Evolutionary conservation across 176 grass and related monocot genomes (phyloP), one percentile per base, ranked within the genome.

Genomic region (Calamus simplicifolius): DNA sequence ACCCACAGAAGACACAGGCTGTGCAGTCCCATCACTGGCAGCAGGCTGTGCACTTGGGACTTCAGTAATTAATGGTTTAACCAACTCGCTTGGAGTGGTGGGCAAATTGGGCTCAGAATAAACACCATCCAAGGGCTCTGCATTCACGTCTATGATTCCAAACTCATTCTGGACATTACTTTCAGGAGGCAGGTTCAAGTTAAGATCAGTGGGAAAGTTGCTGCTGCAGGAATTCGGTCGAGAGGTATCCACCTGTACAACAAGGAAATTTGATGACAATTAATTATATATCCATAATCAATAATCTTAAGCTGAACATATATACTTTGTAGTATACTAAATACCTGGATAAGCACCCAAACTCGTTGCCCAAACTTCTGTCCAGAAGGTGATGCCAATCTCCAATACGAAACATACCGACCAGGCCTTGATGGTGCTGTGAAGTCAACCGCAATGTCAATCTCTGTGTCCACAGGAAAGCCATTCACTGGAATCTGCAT

Each of bases 261-360:
- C 29, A 38, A 48, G 21, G 8, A 12, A 6, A 43, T 43, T 43
- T 43, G 35, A 43, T 43, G 35, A 43, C 8, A 43, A 43, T 43
- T 43, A 43, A 43, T 43, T 43, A 43, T 43, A 43, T 43, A 43
- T 43, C 35, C 35, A 43, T 43, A 7, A 43, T 12, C 35, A 43
- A 43, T 43, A 43, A 43, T 43, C 12, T 43, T 43, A 43, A 43
- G 26, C 54, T 23, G 66, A 5, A 60, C 7, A 43, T 6, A 35
- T 12, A 43, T 43, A 43, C 64, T 4, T 4, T 43, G 49, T 14
- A 29, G 26, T 27, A 13, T 27, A 54, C 56, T 18, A 53, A 52
- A 26, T 50, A 97, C 93, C 93, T 85, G 75, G 65, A 97, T 85
- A 73, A 78, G 66, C 75, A 91, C 87, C 87, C 87, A 97, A 61